Percentiles rank a stretch among this genome's conserved stretches.
These are phyloP conservation scores for Chlorella sp. DNA, from an alignment of 139 green algal genomes.

Conservation along the genomic window DNA sequence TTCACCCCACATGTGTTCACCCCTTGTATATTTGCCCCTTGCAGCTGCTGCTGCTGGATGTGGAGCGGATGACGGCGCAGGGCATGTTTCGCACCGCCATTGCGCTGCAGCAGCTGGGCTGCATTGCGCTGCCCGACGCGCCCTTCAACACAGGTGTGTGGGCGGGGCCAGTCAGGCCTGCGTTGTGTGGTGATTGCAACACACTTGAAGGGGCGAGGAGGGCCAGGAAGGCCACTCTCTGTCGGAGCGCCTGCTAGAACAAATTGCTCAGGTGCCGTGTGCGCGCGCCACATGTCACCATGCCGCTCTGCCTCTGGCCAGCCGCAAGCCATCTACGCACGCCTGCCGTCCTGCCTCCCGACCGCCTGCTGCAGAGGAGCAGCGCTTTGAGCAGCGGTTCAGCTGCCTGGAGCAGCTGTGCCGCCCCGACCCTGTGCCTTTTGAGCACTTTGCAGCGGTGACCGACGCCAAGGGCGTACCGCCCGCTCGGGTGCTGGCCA, in stretches of 20 bases:
- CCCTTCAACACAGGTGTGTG: conserved; percentile 11
- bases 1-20: not conserved
- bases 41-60: conserved; percentile 33
- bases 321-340: no score
- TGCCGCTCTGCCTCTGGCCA: no score
- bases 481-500: not conserved
- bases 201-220: no score
- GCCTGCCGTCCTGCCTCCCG: not conserved
- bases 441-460: conserved; percentile 47
- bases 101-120: conserved; percentile 40
- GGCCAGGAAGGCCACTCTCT: no score
- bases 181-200: no score
- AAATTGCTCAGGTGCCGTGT: no score
- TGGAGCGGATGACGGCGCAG: conserved; percentile 49
- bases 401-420: conserved; percentile 49
- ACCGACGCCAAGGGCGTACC: not conserved
- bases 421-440: conserved; percentile 54
- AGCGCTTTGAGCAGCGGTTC: conserved; percentile 84
- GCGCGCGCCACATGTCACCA: no score
- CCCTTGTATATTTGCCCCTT: no score
- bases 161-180: conserved; percentile 21
- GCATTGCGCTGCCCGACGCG: not conserved
- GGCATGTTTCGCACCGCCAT: conserved; percentile 58
- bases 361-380: conserved; percentile 10
- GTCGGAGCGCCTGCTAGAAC: no score